Evolutionary conservation across 2,329 filamentous ascomycete species (phyloP).

Genomic region (Camillea tinctor): DNA sequence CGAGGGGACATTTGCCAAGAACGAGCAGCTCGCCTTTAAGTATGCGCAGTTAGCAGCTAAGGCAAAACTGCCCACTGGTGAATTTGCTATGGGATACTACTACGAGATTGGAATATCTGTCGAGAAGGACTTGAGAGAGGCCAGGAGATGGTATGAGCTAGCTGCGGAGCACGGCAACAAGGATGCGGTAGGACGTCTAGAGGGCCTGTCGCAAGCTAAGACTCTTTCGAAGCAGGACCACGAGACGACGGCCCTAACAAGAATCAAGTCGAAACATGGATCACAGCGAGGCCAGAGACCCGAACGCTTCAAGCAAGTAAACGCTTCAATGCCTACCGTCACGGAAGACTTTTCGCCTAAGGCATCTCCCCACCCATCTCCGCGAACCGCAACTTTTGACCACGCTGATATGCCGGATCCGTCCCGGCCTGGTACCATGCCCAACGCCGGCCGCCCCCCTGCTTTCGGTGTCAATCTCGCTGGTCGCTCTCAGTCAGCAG

Average conservation of each 20-base stretch:
- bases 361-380: slow-evolving; percentile 43
- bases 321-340: slow-evolving; percentile 48
- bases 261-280: slow-evolving; percentile 80
- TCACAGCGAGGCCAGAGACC: slow-evolving; percentile 63
- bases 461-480: slow-evolving; percentile 54
- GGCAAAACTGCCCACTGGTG: slow-evolving; percentile 79
- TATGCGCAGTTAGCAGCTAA: slow-evolving; percentile 86
- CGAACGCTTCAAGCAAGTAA: slow-evolving; percentile 54
- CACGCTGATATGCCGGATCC: slow-evolving; percentile 47
- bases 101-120: slow-evolving; percentile 94
- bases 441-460: slow-evolving; percentile 40
- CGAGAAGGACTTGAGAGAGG: slow-evolving; percentile 77
- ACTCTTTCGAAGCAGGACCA: slow-evolving; percentile 88
- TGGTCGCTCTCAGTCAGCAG: slow-evolving; percentile 53
- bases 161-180: slow-evolving; percentile 89
- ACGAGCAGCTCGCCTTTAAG: slow-evolving; percentile 87
- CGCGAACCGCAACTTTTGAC: slow-evolving; percentile 40
- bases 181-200: slow-evolving; percentile 78
- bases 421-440: slow-evolving; percentile 39
- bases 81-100: slow-evolving; percentile 97
- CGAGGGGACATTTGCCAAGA: slow-evolving; percentile 89
- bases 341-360: slow-evolving; percentile 41
- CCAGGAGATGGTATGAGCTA: slow-evolving; percentile 84
- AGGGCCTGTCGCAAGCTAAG: slow-evolving; percentile 79
- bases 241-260: slow-evolving; percentile 82